Evolutionary conservation across 2,329 filamentous ascomycete species (phyloP).

Genomic region (Tothia fuscella): DNA sequence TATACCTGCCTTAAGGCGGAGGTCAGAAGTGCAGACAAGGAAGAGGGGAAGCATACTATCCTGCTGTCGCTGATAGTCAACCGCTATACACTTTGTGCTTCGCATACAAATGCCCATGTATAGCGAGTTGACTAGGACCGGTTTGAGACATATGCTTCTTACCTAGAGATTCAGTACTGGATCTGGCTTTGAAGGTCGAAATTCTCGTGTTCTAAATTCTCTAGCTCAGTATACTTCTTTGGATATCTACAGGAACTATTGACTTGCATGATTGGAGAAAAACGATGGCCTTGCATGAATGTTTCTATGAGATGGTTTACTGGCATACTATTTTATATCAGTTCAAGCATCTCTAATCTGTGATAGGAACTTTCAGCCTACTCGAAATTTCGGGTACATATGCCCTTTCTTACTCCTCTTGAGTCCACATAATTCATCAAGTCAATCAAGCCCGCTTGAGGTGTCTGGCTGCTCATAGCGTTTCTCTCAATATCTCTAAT

Average conservation of each 20-base stretch:
- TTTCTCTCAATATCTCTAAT: conserved; percentile 68
- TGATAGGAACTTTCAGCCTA: conserved; percentile 19
- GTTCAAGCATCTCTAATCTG: not conserved
- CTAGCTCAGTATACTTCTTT: not conserved
- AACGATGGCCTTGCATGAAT: conserved; percentile 56
- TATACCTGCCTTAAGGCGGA: too few species aligned
- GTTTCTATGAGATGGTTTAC: conserved; percentile 63
- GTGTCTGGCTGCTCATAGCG: conserved; percentile 68
- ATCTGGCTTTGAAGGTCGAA: conserved; percentile 72
- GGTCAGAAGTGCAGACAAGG: too few species aligned
- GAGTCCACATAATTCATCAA: conserved; percentile 76
- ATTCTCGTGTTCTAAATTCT: conserved; percentile 52
- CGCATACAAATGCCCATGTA: too few species aligned
- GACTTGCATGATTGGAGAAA: conserved; percentile 57
- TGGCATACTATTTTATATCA: conserved; percentile 36
- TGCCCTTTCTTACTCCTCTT: conserved; percentile 58
- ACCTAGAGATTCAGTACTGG: too few species aligned
- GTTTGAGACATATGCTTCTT: too few species aligned
- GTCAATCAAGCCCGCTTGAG: conserved; percentile 65
- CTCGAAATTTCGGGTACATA: conserved; percentile 93
- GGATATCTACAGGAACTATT: not conserved
- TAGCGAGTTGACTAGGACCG: too few species aligned
- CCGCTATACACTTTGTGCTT: too few species aligned
- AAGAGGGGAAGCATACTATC: too few species aligned
- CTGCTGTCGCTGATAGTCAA: too few species aligned